Conservation (phyloP, 805 yeast species). For the Zygosaccharomyces kombuchaensis region DNA sequence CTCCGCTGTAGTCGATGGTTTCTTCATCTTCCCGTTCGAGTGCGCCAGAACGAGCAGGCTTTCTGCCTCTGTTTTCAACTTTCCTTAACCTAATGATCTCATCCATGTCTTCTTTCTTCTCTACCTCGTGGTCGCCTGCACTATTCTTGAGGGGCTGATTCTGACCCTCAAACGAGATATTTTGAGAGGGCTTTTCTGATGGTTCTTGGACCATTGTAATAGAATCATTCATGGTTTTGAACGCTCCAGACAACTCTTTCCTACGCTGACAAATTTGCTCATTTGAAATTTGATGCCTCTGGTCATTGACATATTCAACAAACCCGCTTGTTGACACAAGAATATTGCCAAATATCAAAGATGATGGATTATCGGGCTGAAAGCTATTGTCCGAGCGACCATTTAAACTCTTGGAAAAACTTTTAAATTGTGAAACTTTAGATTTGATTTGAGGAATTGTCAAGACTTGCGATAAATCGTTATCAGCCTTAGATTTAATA, state of each 20-base stretch:
- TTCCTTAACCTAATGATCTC: constrained; percentile 42
- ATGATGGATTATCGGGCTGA: background rate
- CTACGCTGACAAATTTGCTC: constrained; percentile 19
- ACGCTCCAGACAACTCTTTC: constrained; percentile 10
- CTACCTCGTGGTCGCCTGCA: constrained; percentile 4
- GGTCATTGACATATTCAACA: constrained; percentile 8
- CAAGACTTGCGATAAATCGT: constrained; percentile 9
- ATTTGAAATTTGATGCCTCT: constrained; percentile 7
- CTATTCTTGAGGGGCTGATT: constrained; percentile 17
- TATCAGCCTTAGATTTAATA: background rate
- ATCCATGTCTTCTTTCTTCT: constrained; percentile 24
- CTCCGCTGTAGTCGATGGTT: constrained; percentile 43
- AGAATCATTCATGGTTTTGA: constrained; percentile 18
- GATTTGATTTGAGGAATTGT: constrained; percentile 20
- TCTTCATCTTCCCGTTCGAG: constrained; percentile 16
- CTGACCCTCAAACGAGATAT: constrained; percentile 9
- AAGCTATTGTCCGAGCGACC: background rate
- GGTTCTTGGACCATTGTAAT: constrained; percentile 38
- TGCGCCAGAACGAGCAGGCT: constrained; percentile 4
- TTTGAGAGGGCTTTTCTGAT: constrained; percentile 19
- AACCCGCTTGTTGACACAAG: constrained; percentile 6
- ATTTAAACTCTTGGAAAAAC: background rate
- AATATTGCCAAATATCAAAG: constrained; percentile 15
- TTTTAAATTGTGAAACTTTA: constrained; percentile 11
- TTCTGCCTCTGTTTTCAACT: constrained; percentile 15